Conservation (phyloP, 2,329 filamentous ascomycete genomes). For the Xylariaceae sp. region DNA sequence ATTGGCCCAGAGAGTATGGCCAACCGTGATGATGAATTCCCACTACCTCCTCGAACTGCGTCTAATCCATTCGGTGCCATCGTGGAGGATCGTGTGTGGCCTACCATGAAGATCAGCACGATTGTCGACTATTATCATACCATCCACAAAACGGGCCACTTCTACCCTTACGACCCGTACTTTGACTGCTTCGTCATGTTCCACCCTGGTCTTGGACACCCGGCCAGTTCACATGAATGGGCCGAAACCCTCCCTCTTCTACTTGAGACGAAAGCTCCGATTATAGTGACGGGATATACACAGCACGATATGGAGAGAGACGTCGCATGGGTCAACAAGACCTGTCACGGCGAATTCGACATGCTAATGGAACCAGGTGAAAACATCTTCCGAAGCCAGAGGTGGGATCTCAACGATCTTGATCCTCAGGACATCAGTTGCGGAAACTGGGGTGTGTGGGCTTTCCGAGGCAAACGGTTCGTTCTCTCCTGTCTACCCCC, state of each 20-base stretch:
- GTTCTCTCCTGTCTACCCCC: slow-evolving; percentile 26
- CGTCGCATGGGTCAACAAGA: slow-evolving; percentile 81
- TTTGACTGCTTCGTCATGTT: slow-evolving; percentile 97
- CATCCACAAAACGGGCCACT: slow-evolving; percentile 83
- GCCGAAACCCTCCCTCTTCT: slow-evolving; percentile 81
- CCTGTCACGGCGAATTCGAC: slow-evolving; percentile 85
- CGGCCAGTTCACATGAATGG: slow-evolving; percentile 92
- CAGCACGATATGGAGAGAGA: slow-evolving; percentile 92
- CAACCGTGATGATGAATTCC: slow-evolving; percentile 89
- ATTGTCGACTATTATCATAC: slow-evolving; percentile 99
- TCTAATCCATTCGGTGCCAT: slow-evolving; percentile 90
- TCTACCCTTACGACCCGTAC: slow-evolving; percentile 94
- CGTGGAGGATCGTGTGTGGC: slow-evolving; percentile 82
- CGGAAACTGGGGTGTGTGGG: slow-evolving; percentile 97
- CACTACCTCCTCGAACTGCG: slow-evolving; percentile 77
- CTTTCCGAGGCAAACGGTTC: slow-evolving; percentile 93
- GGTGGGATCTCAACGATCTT: slow-evolving; percentile 95
- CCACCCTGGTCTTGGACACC: slow-evolving; percentile 93
- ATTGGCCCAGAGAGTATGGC: slow-evolving; percentile 95
- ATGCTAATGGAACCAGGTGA: slow-evolving; percentile 86
- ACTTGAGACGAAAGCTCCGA: slow-evolving; percentile 90
- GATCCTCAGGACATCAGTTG: slow-evolving; percentile 92
- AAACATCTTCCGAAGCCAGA: slow-evolving; percentile 86
- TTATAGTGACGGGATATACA: slow-evolving; percentile 93
- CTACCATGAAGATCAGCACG: slow-evolving; percentile 92